phyloP scores from a whole-genome alignment of 176 grass and related monocot genomes.

The Coix lacrymajobi region DNA sequence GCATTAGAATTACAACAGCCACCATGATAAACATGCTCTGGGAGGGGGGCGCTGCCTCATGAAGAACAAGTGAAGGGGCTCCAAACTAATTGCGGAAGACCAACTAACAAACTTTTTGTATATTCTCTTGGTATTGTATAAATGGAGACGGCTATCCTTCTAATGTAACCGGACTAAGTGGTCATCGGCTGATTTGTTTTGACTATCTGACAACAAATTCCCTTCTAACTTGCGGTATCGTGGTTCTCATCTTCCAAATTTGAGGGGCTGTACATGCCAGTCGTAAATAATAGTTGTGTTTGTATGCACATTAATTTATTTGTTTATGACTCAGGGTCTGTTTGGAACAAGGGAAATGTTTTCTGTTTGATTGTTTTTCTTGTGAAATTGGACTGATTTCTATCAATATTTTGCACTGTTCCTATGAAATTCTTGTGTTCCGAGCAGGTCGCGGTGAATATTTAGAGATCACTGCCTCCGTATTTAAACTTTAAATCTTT shows the following conservation, averaged over 20 bases:
- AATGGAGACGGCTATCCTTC: constrained; percentile 18
- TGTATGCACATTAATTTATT: background rate
- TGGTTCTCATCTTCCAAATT: background rate
- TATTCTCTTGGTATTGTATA: constrained; percentile 40
- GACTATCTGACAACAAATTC: background rate
- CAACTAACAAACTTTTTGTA: constrained; percentile 30
- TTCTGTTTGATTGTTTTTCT: too few relatives aligned
- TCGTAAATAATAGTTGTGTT: constrained; percentile 15
- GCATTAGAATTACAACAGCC: background rate
- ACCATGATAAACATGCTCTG: background rate
- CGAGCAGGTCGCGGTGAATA: too few relatives aligned
- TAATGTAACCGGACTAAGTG: constrained; percentile 7
- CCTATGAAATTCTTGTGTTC: too few relatives aligned
- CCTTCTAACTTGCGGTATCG: background rate
- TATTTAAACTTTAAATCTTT: too few relatives aligned
- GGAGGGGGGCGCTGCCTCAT: constrained; percentile 15
- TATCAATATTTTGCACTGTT: too few relatives aligned
- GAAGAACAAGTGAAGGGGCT: background rate
- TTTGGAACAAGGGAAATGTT: too few relatives aligned
- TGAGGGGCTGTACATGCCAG: constrained; percentile 22
- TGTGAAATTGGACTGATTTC: too few relatives aligned
- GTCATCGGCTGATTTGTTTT: constrained; percentile 6
- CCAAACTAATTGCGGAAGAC: constrained; percentile 15
- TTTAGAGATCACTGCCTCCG: too few relatives aligned
- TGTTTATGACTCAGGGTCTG: too few relatives aligned